phyloP scores from a whole-genome alignment of 495 filamentous ascomycete genomes.

The Hypomontagnella submonticulosa region DNA sequence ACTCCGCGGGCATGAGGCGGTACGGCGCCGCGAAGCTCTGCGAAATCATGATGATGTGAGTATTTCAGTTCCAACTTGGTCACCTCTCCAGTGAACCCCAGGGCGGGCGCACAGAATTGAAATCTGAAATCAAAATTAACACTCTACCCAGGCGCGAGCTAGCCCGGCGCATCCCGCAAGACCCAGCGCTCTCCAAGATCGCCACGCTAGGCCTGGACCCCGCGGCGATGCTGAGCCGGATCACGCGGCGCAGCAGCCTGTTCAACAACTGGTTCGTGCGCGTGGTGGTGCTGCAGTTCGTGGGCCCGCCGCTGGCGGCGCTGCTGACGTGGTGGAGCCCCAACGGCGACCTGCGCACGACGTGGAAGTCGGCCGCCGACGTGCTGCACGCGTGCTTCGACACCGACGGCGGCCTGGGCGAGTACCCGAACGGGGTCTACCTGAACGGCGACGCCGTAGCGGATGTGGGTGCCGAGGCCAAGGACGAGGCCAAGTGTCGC shows the following conservation, averaged over 20 bases:
- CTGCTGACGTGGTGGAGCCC: slow-evolving; percentile 40
- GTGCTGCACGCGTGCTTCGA: slow-evolving; percentile 53
- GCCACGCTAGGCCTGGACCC: slow-evolving; percentile 50
- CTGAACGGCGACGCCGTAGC: slow-evolving; percentile 44
- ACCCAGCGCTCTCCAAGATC: slow-evolving; percentile 49
- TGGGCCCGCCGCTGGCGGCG: slow-evolving; percentile 29
- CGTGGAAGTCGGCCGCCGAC: slow-evolving; percentile 57
- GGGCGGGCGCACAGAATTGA: not conserved
- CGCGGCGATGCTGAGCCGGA: slow-evolving; percentile 48
- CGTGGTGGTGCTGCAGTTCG: slow-evolving; percentile 15
- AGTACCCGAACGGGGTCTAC: slow-evolving; percentile 49
- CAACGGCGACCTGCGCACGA: slow-evolving; percentile 51
- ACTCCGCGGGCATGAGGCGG: slow-evolving; percentile 46
- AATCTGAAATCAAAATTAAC: slow-evolving; percentile 7
- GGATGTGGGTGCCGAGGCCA: slow-evolving; percentile 47
- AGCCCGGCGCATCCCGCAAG: slow-evolving; percentile 45
- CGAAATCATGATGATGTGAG: slow-evolving; percentile 55
- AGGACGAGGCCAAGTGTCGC: slow-evolving; percentile 51
- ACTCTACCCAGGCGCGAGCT: slow-evolving; percentile 48
- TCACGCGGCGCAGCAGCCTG: slow-evolving; percentile 41
- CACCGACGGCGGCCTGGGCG: slow-evolving; percentile 40
- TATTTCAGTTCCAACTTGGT: not conserved
- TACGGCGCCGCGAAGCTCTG: slow-evolving; percentile 55
- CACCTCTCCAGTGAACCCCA: not conserved
- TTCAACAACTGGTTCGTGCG: slow-evolving; percentile 31